Percentiles rank a stretch among this genome's conserved stretches.
phyloP scores from a whole-genome alignment of 1,284 basidiomycete species.

The Binderoboletus segoi region DNA sequence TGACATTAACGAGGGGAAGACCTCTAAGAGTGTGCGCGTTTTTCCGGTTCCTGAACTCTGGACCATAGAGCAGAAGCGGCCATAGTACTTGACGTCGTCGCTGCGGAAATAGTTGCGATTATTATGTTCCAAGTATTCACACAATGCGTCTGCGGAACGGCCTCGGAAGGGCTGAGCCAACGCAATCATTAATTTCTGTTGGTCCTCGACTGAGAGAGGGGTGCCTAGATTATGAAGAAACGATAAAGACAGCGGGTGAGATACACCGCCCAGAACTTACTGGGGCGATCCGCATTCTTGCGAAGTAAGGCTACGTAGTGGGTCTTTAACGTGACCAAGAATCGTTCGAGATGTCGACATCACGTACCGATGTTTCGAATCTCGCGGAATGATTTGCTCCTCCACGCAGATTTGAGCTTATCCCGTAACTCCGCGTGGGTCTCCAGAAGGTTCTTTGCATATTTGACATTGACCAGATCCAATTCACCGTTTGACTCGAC shows the following conservation, averaged over 20 bases:
- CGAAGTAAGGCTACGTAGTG: not conserved
- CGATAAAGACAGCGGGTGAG: not conserved
- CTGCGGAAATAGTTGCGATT: not conserved
- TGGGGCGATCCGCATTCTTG: not conserved
- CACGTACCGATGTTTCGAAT: constrained; percentile 13
- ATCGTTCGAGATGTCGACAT: not conserved
- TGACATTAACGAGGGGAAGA: not conserved
- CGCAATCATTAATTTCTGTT: not conserved
- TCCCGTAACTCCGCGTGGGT: not conserved
- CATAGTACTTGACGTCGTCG: not conserved
- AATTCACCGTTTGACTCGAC: not conserved
- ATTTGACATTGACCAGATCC: accelerated
- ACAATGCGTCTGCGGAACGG: not conserved
- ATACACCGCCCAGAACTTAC: not conserved
- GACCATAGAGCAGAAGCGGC: not conserved
- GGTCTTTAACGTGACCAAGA: not conserved
- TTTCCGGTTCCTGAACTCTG: not conserved
- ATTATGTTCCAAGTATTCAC: not conserved
- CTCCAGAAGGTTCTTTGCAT: not conserved
- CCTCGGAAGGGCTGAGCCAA: not conserved
- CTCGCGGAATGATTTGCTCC: constrained; percentile 1
- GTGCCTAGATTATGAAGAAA: not conserved
- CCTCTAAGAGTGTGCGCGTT: not conserved
- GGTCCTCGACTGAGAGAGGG: not conserved
- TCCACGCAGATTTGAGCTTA: constrained; percentile 3